phyloP scores from a whole-genome alignment of 352 stramenopile genomes.

The Phytophthora melonis region DNA sequence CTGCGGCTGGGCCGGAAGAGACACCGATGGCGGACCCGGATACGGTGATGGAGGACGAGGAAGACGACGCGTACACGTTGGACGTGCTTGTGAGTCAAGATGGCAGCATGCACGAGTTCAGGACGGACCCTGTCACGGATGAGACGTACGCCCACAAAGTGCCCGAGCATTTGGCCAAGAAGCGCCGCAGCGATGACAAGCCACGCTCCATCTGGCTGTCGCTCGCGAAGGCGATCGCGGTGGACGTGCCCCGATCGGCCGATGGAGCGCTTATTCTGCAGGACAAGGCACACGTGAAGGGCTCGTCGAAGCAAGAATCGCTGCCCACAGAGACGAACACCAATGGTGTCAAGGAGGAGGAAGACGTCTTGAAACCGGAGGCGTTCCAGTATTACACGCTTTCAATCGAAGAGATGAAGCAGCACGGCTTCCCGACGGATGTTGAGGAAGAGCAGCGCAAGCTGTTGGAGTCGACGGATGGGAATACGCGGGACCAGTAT shows the following conservation, averaged over 20 bases:
- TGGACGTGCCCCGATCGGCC: slow-evolving; percentile 59
- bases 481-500: slow-evolving; percentile 63
- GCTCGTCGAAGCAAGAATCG: slow-evolving; percentile 13
- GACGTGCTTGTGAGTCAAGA: slow-evolving; percentile 85
- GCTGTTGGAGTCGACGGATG: slow-evolving; percentile 58
- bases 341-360: slow-evolving; percentile 7
- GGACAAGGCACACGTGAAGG: slow-evolving; percentile 12
- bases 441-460: slow-evolving; percentile 67
- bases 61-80: slow-evolving; percentile 68
- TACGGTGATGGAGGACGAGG: slow-evolving; percentile 39
- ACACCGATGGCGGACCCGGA: slow-evolving; percentile 23
- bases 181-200: slow-evolving; percentile 47
- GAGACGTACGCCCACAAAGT: slow-evolving; percentile 68
- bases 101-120: slow-evolving; percentile 79
- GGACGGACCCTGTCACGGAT: slow-evolving; percentile 71
- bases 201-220: slow-evolving; percentile 68
- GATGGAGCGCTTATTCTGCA: slow-evolving; percentile 52
- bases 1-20: slow-evolving; percentile 16
- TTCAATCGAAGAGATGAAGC: slow-evolving; percentile 68
- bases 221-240: slow-evolving; percentile 65
- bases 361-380: slow-evolving; percentile 20
- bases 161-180: slow-evolving; percentile 70
- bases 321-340: slow-evolving; percentile 20
- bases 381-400: slow-evolving; percentile 66
- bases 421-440: slow-evolving; percentile 76